These are phyloP conservation scores for Micractinium sp. DNA, from an alignment of 139 green algal species.

Conservation along the genomic window DNA sequence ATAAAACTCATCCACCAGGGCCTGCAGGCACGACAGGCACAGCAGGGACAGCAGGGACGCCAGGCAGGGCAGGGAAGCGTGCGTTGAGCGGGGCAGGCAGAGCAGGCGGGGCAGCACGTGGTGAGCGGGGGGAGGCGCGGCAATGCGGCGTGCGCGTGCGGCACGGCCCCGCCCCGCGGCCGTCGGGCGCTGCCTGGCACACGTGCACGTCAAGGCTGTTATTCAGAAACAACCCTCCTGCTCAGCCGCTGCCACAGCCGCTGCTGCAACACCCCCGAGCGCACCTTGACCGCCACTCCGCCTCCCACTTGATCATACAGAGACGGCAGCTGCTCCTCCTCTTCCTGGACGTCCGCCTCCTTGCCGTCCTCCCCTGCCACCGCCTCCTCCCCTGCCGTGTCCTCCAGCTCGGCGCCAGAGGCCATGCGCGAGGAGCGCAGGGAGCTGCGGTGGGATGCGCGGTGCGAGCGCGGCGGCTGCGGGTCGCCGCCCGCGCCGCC, in stretches of 20 bases:
- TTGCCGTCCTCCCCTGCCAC: not conserved
- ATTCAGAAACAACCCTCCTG: not conserved
- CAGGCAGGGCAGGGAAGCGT: not conserved
- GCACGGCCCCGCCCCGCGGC: too few relatives aligned
- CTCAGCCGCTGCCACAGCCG: not conserved
- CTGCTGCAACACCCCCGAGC: not conserved
- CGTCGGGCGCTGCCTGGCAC: too few relatives aligned
- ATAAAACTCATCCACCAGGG: not conserved
- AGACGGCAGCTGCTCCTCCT: not conserved
- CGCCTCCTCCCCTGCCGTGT: not conserved
- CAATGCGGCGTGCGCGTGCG: not conserved
- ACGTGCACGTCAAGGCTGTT: too few relatives aligned
- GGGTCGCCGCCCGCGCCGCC: not conserved
- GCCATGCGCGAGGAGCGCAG: not conserved
- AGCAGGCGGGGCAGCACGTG: not conserved
- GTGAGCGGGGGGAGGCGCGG: too few relatives aligned
- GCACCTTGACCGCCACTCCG: conserved; percentile 2
- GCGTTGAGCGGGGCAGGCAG: not conserved
- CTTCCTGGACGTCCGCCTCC: not conserved
- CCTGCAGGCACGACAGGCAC: not conserved
- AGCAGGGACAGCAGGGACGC: not conserved
- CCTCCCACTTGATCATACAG: conserved; percentile 24
- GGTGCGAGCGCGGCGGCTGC: not conserved
- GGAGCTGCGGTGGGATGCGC: not conserved
- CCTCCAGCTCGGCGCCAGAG: not conserved